A percentile compares a stretch with the other conserved stretches of the same genome.
Evolutionary conservation across 345 rosid species (phyloP).

Genomic region (Crucihimalaya himalaica): DNA sequence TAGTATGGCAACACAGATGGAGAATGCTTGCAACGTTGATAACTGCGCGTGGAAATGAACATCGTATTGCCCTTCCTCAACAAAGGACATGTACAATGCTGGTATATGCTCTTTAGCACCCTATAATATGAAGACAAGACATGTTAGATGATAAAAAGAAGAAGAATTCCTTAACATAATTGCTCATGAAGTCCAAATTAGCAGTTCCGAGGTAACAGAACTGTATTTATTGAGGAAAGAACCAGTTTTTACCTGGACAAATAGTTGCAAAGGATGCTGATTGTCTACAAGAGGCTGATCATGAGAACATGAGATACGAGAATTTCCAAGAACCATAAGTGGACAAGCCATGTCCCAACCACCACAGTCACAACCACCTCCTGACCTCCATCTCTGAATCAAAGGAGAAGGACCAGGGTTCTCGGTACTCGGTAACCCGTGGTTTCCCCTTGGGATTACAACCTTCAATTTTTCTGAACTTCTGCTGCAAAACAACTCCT

Average conservation of each 20-base stretch:
- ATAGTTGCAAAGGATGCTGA: conserved; percentile 66
- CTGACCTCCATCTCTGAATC: conserved; percentile 85
- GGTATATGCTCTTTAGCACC: conserved; percentile 77
- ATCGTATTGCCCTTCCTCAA: conserved; percentile 73
- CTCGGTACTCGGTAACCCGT: conserved; percentile 62
- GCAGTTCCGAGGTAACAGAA: neutral
- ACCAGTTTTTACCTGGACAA: conserved; percentile 60
- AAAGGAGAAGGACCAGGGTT: conserved; percentile 66
- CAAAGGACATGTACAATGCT: conserved; percentile 61
- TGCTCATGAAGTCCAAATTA: neutral
- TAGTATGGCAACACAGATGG: conserved; percentile 77
- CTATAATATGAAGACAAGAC: conserved; percentile 37
- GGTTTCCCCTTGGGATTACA: conserved; percentile 79
- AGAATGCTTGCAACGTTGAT: conserved; percentile 87
- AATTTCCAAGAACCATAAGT: conserved; percentile 68
- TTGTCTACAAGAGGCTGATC: conserved; percentile 58
- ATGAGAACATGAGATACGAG: conserved; percentile 48
- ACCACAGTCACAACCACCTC: conserved; percentile 99
- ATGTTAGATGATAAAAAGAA: conserved; percentile 1
- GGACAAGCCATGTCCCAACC: conserved; percentile 99
- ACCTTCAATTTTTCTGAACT: conserved; percentile 52
- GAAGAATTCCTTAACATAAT: neutral
- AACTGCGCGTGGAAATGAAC: conserved; percentile 80
- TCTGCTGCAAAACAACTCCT: conserved; percentile 28
- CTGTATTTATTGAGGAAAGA: conserved; percentile 7